These are phyloP conservation scores for Cnidoscolus chayamansa DNA, from an alignment of 441 rosid species.

Conservation along the genomic window DNA sequence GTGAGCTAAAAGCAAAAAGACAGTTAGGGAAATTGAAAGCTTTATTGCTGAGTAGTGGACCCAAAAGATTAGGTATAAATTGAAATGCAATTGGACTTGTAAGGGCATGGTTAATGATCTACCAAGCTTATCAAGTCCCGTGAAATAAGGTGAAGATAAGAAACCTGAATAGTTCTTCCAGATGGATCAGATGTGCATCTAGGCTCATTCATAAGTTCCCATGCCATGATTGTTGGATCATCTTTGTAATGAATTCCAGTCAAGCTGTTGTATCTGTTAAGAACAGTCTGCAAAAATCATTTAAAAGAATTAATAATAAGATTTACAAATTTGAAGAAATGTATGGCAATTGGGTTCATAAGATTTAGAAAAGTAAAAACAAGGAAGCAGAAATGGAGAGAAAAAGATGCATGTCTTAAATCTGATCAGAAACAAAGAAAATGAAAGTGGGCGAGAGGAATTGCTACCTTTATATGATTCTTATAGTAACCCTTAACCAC, in stretches of 20 bases:
- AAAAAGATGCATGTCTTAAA: neutral
- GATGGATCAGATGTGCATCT: conserved; percentile 63
- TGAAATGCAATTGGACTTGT: neutral
- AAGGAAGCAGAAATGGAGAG: neutral
- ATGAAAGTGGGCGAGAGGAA: neutral
- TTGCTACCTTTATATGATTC: conserved; percentile 52
- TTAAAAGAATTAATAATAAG: neutral
- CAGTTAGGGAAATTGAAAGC: neutral
- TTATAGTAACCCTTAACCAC: conserved; percentile 54
- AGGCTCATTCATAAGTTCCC: conserved; percentile 89
- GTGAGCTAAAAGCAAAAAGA: neutral
- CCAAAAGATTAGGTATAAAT: conserved; percentile 1
- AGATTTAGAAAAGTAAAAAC: neutral
- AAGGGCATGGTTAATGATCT: conserved; percentile 5
- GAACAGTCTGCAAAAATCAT: conserved; percentile 40
- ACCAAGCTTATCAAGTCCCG: neutral
- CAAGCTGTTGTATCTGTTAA: conserved; percentile 50
- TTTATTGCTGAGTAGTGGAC: neutral
- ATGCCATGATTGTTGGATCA: conserved; percentile 74
- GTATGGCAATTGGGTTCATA: neutral
- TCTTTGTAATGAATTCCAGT: conserved; percentile 62
- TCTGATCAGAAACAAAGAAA: neutral
- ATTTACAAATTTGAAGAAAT: neutral
- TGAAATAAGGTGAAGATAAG: neutral
- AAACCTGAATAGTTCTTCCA: conserved; percentile 64